Base-by-base conservation (phyloP, 1,284 basidiomycete genomes). In the Porogramme epimiltina region DNA sequence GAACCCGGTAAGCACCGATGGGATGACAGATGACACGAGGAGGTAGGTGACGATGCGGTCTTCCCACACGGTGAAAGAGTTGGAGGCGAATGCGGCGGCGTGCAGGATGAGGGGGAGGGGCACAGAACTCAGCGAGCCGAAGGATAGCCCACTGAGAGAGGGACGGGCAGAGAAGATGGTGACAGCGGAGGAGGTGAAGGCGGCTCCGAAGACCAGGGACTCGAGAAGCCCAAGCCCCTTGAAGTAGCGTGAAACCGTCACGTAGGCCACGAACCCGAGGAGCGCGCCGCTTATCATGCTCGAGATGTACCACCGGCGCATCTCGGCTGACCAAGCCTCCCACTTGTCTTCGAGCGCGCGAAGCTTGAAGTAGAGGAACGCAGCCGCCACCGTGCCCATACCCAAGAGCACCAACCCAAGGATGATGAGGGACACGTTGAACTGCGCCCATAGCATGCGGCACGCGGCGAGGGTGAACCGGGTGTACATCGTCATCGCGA, bases 31-130 rank as follows among this genome's bases (percentile, higher is more conserved):
- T 13, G 89, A 80, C 44, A 87, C 69, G 45, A 88, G 74, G 46
- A 97, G 79, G 76, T 87, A 95, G 2, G 84, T 80, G 6, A 91
- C 78, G 47, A 93, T 76, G 31, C 82, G 81, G 67, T 98, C 95
- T 78, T 99, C 97, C 91, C 94, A 98, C 67, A 99, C 84, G 26
- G 91, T 91, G 73, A 93, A 97, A 0, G 94, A 97, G 73, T 98
- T 99, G 22, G 93, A 95, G 11, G 89, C 79, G 69, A 94, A 93
- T 2, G 85, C 77, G 4, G 89, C 49, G 2, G 84, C 71, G 60
- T 95, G 91, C 5, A 93, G 71, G 51, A 85, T 55, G 43, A 91
- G 78, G 37, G 80, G 67, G 23, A 88, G 60, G 19, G 72, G 79
- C 6, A 51, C 26, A 2, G 54, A 49, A 3, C 24, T 41, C 49